Base-by-base conservation (phyloP, 225 moss, liverwort and hornwort genomes). In the Physcomitrellopsis africana region DNA sequence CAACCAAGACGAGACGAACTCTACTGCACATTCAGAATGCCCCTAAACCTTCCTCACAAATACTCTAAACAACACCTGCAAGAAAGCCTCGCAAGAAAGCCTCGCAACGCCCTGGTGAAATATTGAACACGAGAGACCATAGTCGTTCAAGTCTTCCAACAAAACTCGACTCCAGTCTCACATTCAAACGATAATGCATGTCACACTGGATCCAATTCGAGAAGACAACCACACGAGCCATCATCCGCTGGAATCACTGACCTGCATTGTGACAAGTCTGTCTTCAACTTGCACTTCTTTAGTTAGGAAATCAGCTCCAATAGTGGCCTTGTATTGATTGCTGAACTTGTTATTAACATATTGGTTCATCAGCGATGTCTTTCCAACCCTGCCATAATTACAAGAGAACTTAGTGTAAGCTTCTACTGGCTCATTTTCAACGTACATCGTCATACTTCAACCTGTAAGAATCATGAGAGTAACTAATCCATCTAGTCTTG, bases 301-400 rank as follows among this genome's bases (percentile, higher is more conserved):
- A 17, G 90, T 90, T 81, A 90, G 71, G 63, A 90, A 90, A 71
- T 90, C 90, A 45, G 90, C 90, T 65, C 90, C 90, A 59, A 90
- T 90, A 60, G 90, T 90, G 17, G 90, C 90, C 81, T 90, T 90
- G 72, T 90, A 88, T 69, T 90, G 90, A 58, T 86, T 86, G 77
- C 87, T 90, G 74, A 90, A 90, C 82, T 90, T 90, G 84, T 90
- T 90, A 76, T 90, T 90, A 61, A 90, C 90, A 84, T 90, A 90
- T 85, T 90, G 90, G 67, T 90, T 90, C 87, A 90, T 87, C 79
- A 90, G 75, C 62, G 90, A 90, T 12, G 90, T 90, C 75, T 90
- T 90, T 61, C 90, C 90, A 58, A 90, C 90, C 86, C 90, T 90
- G 87, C 63, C 60, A 60, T 60, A 7, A 24, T 26, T 5, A 49